Evolutionary conservation across 345 rosid species (phyloP).

Genomic region (Citrus maxima): DNA sequence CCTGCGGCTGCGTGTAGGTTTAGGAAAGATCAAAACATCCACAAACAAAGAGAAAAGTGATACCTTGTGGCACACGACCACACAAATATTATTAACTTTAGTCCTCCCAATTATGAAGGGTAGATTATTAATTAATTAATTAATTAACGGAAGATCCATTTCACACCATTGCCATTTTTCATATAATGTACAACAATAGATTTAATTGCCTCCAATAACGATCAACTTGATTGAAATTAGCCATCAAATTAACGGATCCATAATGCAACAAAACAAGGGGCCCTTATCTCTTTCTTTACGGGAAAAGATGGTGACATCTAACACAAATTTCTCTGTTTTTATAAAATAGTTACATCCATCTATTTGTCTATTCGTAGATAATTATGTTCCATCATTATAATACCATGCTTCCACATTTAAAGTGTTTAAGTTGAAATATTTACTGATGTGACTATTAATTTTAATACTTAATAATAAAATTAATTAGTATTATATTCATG

Average conservation of each 20-base stretch:
- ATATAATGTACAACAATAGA: not conserved
- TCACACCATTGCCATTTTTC: not conserved
- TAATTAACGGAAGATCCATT: not conserved
- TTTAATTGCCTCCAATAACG: not conserved
- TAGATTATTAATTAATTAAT: not conserved
- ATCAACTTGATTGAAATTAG: not conserved
- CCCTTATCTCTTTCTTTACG: not conserved
- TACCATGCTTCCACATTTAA: accelerated
- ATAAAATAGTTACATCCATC: no score
- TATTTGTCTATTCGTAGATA: no score
- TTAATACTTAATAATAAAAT: no score
- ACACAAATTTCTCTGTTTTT: no score
- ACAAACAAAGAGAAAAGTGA: no score
- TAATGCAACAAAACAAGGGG: not conserved
- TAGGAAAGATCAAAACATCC: no score
- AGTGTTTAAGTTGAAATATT: no score
- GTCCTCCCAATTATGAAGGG: not conserved
- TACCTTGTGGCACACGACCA: not conserved
- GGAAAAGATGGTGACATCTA: no score
- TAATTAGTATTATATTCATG: no score
- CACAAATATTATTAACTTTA: not conserved
- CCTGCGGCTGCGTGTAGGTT: no score
- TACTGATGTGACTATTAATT: no score
- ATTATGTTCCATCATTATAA: no score
- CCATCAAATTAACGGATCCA: not conserved